These are phyloP conservation scores for Apiotrichum montevideense DNA, from an alignment of 1,284 basidiomycete genomes.

Conservation along the genomic window DNA sequence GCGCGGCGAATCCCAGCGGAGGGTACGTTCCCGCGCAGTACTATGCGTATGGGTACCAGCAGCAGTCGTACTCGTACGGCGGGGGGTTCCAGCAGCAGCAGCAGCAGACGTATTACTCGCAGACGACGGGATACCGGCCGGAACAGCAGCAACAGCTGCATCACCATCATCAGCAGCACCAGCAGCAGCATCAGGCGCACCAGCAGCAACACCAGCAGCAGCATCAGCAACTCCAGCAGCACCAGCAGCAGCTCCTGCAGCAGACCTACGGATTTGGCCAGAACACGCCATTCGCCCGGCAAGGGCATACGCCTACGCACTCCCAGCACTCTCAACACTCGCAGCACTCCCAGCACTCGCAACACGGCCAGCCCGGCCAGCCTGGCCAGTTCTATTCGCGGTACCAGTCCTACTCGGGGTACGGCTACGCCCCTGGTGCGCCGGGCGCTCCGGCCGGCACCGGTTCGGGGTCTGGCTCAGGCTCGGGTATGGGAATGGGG, in stretches of 20 bases:
- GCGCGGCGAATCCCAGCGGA: background rate
- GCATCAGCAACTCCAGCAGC: background rate
- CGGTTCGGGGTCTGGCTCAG: background rate
- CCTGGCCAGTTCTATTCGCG: no score
- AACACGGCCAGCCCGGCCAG: background rate
- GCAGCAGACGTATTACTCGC: background rate
- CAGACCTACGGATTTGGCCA: background rate
- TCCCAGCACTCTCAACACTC: no score
- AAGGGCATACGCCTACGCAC: no score
- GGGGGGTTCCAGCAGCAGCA: background rate
- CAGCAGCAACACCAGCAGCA: background rate
- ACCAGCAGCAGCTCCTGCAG: background rate
- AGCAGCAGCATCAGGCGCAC: background rate
- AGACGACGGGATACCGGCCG: background rate
- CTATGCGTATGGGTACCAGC: background rate
- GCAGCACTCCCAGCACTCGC: background rate
- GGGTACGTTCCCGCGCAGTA: background rate
- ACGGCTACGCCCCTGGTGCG: slow-evolving; percentile 1
- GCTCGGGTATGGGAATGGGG: background rate
- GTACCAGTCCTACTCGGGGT: background rate
- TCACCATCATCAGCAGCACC: background rate
- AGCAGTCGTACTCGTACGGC: background rate
- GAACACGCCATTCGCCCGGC: no score
- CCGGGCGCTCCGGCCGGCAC: background rate
- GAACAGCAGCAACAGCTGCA: background rate